Conservation (phyloP, 192 early-diverging fungal genomes). For the Phycomyces nitens region DNA sequence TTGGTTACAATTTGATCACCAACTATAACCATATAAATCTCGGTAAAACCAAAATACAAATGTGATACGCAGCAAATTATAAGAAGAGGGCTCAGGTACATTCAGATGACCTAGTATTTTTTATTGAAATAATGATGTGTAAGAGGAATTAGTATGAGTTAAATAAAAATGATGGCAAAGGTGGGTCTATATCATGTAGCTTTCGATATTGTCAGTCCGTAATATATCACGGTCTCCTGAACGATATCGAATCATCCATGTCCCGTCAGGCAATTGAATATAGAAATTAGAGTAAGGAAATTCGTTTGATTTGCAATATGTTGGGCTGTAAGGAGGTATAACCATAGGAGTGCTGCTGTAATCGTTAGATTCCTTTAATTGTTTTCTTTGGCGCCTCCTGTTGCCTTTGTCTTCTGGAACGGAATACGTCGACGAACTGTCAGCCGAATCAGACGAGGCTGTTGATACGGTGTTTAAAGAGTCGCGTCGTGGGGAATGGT, state of each 20-base stretch:
- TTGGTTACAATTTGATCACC: too few species aligned
- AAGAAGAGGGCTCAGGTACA: too few species aligned
- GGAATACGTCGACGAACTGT: too few species aligned
- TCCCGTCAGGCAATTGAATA: constrained; percentile 31
- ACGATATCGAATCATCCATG: constrained; percentile 37
- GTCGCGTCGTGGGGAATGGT: too few species aligned
- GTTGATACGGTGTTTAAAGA: too few species aligned
- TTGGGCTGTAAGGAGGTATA: constrained; percentile 28
- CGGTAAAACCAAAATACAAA: too few species aligned
- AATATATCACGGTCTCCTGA: constrained; percentile 32
- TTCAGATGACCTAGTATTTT: too few species aligned
- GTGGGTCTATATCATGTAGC: constrained; percentile 19
- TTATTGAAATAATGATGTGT: too few species aligned
- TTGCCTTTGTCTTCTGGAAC: not conserved
- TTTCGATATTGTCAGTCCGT: constrained; percentile 33
- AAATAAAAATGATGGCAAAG: not conserved
- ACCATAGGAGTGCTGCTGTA: not conserved
- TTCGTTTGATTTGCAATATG: constrained; percentile 20
- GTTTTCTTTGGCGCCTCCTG: constrained; percentile 13
- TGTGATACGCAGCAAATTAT: too few species aligned
- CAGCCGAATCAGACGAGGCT: too few species aligned
- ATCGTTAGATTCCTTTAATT: not conserved
- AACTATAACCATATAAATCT: too few species aligned
- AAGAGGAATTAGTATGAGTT: too few species aligned
- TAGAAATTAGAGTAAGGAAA: constrained; percentile 41